Evolutionary conservation across 371 early-diverging fungal genomes (phyloP), one percentile per base, ranked within the genome.

Genomic region (Aphelidium insulamus): DNA sequence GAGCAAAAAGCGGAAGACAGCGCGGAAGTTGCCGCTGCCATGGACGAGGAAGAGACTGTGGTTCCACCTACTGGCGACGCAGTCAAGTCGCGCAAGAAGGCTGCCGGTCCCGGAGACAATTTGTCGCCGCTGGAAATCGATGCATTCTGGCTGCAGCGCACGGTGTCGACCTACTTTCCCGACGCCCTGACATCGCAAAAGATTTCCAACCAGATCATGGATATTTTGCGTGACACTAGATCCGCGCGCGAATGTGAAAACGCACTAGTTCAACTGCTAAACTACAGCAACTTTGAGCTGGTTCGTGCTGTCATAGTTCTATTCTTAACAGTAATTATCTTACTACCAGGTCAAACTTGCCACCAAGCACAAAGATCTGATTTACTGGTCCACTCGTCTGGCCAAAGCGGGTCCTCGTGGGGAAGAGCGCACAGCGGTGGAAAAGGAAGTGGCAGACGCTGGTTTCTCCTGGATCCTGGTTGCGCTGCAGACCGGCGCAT

Each of bases 141-240:
- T 50, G 86, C 91, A 3, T 88, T 87, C 52, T 95, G 90, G 90
- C 62, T 90, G n/a, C 92, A 91, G 48, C 76, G 91, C 24, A 64
- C 69, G 32, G 62, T 95, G 17, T 59, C 76, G 18, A 49, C 64
- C 15, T 66, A 72, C 36, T 86, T 80, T 49, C 41, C 70, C 21
- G 95, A 91, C 50, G 74, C 85, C 1, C 72, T 72, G 34, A 60
- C 62, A 3, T 80, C 87, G 4, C 84, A 84, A 52, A 67, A 76
- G 34, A 91, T 87, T 58, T 72, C 92, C 0, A 54, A 56, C 0
- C 53, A 57, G 14, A 80, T 84, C 0, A 55, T 81, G 42, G 62
- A 66, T 5, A 65, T 91, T 19, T 55, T 95, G 12, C 57, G 70
- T 8, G 64, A 73, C 21, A 59, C 69, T 12, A 33, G 52, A 0